These are phyloP conservation scores for Comarum palustre DNA, from an alignment of 306 rosid species.

Conservation along the genomic window DNA sequence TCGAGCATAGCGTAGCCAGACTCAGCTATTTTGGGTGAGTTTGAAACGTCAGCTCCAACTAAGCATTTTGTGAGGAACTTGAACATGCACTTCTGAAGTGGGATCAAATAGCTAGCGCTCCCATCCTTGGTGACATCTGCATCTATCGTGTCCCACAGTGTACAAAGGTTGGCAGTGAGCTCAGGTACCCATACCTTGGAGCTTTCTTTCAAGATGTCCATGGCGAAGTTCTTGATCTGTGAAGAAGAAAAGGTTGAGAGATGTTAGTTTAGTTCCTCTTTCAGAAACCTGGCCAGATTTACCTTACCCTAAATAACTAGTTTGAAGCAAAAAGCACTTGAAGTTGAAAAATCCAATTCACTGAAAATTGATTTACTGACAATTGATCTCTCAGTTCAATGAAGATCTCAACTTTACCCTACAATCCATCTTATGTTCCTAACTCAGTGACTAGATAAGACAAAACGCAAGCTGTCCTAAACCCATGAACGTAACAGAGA, in stretches of 20 bases:
- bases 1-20: conserved; percentile 56
- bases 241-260: too few relatives aligned
- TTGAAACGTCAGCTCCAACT: conserved; percentile 59
- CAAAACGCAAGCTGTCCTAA: background rate
- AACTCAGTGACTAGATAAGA: too few relatives aligned
- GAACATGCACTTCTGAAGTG: conserved; percentile 57
- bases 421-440: background rate
- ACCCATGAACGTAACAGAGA: too few relatives aligned
- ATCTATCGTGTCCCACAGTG: conserved; percentile 60
- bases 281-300: background rate
- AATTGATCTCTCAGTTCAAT: background rate
- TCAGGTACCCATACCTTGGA: conserved; percentile 66
- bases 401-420: background rate
- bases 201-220: conserved; percentile 58
- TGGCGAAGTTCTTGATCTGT: conserved; percentile 58
- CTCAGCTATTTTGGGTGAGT: conserved; percentile 46
- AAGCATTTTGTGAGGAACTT: conserved; percentile 54
- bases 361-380: too few relatives aligned
- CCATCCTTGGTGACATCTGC: conserved; percentile 35
- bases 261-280: background rate
- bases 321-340: too few relatives aligned
- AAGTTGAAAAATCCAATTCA: too few relatives aligned
- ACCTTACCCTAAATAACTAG: too few relatives aligned
- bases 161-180: conserved; percentile 42
- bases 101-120: conserved; percentile 34